phyloP scores from a whole-genome alignment of 2,329 filamentous ascomycete genomes.

The Domatiomyces globalis region DNA sequence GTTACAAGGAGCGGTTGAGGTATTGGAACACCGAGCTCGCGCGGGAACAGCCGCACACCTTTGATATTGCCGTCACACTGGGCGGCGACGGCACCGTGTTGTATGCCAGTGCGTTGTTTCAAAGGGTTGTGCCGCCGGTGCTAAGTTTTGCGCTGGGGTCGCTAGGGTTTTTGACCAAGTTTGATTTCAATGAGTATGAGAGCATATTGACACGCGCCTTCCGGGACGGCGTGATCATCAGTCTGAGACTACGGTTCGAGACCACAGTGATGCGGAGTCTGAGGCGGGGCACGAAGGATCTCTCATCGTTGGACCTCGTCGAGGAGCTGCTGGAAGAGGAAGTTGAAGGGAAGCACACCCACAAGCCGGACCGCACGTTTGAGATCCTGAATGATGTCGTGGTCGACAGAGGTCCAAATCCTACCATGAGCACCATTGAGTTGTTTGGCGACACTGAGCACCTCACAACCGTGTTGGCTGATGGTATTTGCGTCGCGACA shows the following conservation, averaged over 20 bases:
- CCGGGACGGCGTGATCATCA: constrained; percentile 72
- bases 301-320: constrained; percentile 48
- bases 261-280: constrained; percentile 79
- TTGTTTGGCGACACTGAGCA: constrained; percentile 91
- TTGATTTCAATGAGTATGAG: constrained; percentile 68
- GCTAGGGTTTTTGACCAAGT: constrained; percentile 92
- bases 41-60: constrained; percentile 61
- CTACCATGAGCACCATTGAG: constrained; percentile 84
- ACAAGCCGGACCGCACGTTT: constrained; percentile 67
- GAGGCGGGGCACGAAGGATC: constrained; percentile 17
- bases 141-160: constrained; percentile 85
- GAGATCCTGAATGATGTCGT: constrained; percentile 97
- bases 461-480: constrained; percentile 84
- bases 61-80: constrained; percentile 85
- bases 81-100: constrained; percentile 92
- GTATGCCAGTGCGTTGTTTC: constrained; percentile 93
- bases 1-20: constrained; percentile 46
- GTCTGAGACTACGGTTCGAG: constrained; percentile 76
- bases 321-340: constrained; percentile 84
- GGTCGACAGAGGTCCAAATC: constrained; percentile 81
- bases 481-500: constrained; percentile 85
- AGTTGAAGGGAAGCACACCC: constrained; percentile 68
- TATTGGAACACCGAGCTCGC: constrained; percentile 80
- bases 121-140: constrained; percentile 84
- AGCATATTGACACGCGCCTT: constrained; percentile 59